Evolutionary conservation across 2,329 filamentous ascomycete species (phyloP).

Genomic region (Cladosporium sp.): DNA sequence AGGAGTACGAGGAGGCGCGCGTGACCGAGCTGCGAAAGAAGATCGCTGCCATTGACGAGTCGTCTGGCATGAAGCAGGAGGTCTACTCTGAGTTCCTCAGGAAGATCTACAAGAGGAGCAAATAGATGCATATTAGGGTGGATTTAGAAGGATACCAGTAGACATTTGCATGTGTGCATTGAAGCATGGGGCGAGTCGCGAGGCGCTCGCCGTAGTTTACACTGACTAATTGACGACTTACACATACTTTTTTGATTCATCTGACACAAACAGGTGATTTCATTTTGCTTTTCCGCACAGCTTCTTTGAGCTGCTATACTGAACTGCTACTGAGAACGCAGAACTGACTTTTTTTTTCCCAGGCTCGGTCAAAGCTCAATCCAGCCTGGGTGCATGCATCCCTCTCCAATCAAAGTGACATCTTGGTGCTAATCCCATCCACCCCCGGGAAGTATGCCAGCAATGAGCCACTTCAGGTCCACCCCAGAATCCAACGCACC

Average conservation of each 20-base stretch:
- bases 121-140: constrained; percentile 55
- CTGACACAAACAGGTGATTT: not conserved
- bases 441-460: not conserved
- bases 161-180: not conserved
- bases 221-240: not conserved
- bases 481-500: not conserved
- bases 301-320: not conserved
- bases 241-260: not conserved
- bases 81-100: constrained; percentile 86
- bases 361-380: not conserved
- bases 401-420: not conserved
- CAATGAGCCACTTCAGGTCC: not conserved
- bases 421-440: not conserved
- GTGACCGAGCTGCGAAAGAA: constrained; percentile 73
- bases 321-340: not conserved
- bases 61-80: constrained; percentile 81
- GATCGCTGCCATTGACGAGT: constrained; percentile 82
- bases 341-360: not conserved
- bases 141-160: constrained; percentile 1
- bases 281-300: not conserved
- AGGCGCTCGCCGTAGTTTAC: not conserved
- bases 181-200: constrained; percentile 4
- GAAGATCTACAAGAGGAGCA: constrained; percentile 99
- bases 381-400: not conserved
- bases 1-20: constrained; percentile 84